Percentiles rank a stretch among this genome's conserved stretches.
Evolutionary conservation across 148 eudicot genomes (phyloP).

Genomic region (Fagopyrum esculentum): DNA sequence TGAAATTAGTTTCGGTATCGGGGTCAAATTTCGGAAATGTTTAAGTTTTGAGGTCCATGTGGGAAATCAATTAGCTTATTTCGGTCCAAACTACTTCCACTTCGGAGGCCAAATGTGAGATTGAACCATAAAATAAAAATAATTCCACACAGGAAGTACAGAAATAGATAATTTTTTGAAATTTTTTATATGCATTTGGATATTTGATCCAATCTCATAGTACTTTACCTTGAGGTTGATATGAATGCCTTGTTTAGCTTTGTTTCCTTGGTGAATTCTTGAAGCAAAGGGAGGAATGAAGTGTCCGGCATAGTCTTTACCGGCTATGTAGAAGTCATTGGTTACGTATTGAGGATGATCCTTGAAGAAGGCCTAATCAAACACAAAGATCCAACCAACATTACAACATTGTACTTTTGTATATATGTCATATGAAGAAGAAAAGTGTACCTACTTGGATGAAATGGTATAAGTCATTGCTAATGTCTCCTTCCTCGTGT

Average conservation of each 20-base stretch:
- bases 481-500: constrained; percentile 45
- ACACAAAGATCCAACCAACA: neutral
- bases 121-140: too few relatives aligned
- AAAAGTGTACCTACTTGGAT: constrained; percentile 41
- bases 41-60: too few relatives aligned
- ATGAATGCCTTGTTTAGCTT: constrained; percentile 64
- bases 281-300: constrained; percentile 94
- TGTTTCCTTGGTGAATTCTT: constrained; percentile 71
- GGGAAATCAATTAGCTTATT: too few relatives aligned
- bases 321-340: constrained; percentile 86
- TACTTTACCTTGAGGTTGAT: constrained; percentile 67
- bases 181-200: too few relatives aligned
- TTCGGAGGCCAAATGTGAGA: too few relatives aligned
- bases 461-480: constrained; percentile 75
- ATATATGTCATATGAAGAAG: neutral
- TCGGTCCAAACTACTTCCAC: too few relatives aligned
- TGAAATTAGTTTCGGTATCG: too few relatives aligned
- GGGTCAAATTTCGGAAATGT: too few relatives aligned
- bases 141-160: too few relatives aligned
- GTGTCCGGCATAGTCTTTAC: constrained; percentile 96
- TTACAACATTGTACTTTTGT: neutral
- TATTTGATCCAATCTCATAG: too few relatives aligned
- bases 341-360: constrained; percentile 59
- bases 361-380: constrained; percentile 44
- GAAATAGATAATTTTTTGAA: too few relatives aligned